A percentile compares a stretch with the other conserved stretches of the same genome.
Conservation (phyloP, 2,329 filamentous ascomycete species). For the Diaporthe citriasiana region DNA sequence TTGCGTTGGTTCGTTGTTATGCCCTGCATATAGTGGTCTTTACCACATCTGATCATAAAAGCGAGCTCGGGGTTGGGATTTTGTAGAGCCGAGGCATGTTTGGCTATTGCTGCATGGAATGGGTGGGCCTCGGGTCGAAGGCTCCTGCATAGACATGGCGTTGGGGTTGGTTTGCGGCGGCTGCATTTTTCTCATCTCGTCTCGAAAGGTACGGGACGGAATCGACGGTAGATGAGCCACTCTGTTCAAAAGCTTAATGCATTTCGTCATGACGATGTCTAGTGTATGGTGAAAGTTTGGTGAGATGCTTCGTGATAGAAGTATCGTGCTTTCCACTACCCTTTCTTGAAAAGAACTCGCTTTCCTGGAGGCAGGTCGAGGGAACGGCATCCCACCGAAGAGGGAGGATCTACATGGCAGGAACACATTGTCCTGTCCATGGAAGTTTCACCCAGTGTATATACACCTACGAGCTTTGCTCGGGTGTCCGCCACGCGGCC, state of each 20-base stretch:
- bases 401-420: neutral
- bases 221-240: neutral
- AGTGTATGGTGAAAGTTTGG: neutral
- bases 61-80: neutral
- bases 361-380: neutral
- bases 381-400: neutral
- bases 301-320: neutral
- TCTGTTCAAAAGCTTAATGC: neutral
- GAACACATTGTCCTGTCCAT: no score
- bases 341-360: no score
- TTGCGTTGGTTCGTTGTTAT: neutral
- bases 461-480: no score
- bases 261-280: constrained; percentile 6
- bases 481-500: no score
- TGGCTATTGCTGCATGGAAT: neutral
- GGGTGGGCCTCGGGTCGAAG: neutral
- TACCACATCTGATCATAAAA: constrained; percentile 10
- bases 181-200: neutral
- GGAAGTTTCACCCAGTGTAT: neutral
- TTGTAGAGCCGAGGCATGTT: constrained; percentile 5
- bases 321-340: neutral
- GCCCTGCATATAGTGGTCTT: neutral
- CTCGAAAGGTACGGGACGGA: neutral
- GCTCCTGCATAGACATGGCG: constrained; percentile 16
- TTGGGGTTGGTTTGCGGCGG: constrained; percentile 3